Evolutionary conservation across 2,329 filamentous ascomycete genomes (phyloP).

Genomic region (Clarireedia homoeocarpa): DNA sequence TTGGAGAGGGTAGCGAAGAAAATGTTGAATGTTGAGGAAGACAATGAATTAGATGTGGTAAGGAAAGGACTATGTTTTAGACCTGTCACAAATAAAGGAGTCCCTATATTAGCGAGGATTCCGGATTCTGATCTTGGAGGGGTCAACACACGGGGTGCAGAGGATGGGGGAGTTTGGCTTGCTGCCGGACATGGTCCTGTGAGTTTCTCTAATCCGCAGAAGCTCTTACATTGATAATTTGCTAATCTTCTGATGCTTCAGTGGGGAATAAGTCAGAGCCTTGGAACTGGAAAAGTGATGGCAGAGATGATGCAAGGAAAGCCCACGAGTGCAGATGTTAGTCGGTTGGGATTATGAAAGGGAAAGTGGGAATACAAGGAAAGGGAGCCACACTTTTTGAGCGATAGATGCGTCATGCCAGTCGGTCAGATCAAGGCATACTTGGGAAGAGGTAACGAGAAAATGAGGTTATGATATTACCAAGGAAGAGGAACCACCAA

Average conservation of each 20-base stretch:
- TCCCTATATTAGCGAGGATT: slow-evolving; percentile 54
- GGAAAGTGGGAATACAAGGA: no score
- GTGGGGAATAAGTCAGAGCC: slow-evolving; percentile 59
- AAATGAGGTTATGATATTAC: no score
- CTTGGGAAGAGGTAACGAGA: no score
- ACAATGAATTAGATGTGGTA: slow-evolving; percentile 51
- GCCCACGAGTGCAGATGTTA: slow-evolving; percentile 51
- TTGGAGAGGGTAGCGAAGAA: slow-evolving; percentile 41
- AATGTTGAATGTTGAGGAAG: slow-evolving; percentile 38
- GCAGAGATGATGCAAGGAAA: slow-evolving; percentile 60
- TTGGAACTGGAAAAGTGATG: slow-evolving; percentile 65
- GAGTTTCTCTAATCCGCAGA: no score
- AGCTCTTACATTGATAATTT: no score
- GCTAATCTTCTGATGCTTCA: no score
- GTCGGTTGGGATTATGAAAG: slow-evolving; percentile 35
- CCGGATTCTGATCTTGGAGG: slow-evolving; percentile 47
- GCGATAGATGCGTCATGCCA: no score
- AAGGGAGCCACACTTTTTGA: no score
- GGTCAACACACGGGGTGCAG: slow-evolving; percentile 32
- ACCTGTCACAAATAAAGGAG: slow-evolving; percentile 56
- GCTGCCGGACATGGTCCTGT: slow-evolving; percentile 62
- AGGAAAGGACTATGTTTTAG: slow-evolving; percentile 65
- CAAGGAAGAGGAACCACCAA: no score
- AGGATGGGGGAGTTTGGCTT: slow-evolving; percentile 58
- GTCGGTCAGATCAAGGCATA: no score